Evolutionary conservation across 192 early-diverging fungal genomes (phyloP), one percentile per base, ranked within the genome.

Genomic region (Umbelopsis sp.): DNA sequence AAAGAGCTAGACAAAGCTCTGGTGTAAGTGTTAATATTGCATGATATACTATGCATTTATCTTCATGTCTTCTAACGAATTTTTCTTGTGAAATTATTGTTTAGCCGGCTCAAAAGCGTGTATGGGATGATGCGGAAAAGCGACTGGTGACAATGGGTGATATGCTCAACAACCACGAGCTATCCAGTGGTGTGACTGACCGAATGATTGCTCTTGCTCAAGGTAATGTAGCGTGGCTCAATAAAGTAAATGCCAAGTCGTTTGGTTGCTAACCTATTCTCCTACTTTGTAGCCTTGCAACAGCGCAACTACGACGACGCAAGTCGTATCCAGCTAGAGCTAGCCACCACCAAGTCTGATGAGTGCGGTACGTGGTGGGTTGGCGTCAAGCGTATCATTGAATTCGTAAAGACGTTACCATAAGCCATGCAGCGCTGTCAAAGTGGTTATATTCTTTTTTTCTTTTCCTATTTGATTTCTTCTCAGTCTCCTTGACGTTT

Each of bases 121-220:
- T 91, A 58, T 84, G 91, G 74, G 91, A 94, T 70, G 95, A 98
- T 58, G 88, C 94, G 4, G 92, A 96, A 53, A 92, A 92, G 74
- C 83, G 91, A n/a, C 69, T 98, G 35, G 84, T 88, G 35, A 78
- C 80, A 7, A 71, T 98, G 50, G 94, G 93, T 78, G 97, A 97
- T 78, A 84, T 87, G 80, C 79, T 97, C 83, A 96, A 97, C 76
- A 90, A 90, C 74, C 88, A 86, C 27, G 88, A 90, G 64, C 76
- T 95, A 7, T 84, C 88, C 1, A 74, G 71, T 25, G 82, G 82
- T 18, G 86, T 94, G n/a, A 73, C 85, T 23, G 87, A 82, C 0
- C 79, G 85, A 67, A 85, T 95, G 77, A 67, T 84, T 3, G 75
- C 85, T 48, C 69, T 95, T 25, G 84, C 88, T 15, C 89, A 88